A percentile compares a stretch with the other conserved stretches of the same genome.
Conservation (phyloP, 1,284 basidiomycete species). For the Heterobasidion occidentale region DNA sequence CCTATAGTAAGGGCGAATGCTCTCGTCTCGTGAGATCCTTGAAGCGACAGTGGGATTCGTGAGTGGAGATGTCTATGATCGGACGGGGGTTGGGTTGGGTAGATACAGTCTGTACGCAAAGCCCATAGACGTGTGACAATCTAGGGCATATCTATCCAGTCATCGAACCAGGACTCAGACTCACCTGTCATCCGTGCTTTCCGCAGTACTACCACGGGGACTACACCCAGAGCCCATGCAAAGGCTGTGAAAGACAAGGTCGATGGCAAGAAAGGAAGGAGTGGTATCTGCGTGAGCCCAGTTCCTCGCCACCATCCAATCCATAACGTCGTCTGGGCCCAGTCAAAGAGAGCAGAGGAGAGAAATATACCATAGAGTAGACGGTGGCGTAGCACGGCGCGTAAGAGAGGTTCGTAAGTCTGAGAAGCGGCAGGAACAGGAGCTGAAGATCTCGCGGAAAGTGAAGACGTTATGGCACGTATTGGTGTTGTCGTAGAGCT, state of each 20-base stretch:
- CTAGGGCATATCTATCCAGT: too few species aligned
- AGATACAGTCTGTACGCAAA: not conserved
- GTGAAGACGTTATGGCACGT: slow-evolving; percentile 15
- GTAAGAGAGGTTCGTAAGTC: slow-evolving; percentile 53
- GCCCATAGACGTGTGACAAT: not conserved
- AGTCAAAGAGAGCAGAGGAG: slow-evolving; percentile 39
- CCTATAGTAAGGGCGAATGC: too few species aligned
- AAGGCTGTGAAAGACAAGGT: slow-evolving; percentile 23
- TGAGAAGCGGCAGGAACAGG: slow-evolving; percentile 39
- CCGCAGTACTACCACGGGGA: slow-evolving; percentile 47
- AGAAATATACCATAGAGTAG: slow-evolving; percentile 44
- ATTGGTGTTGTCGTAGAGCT: not conserved
- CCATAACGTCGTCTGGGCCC: slow-evolving; percentile 34
- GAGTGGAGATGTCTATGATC: too few species aligned
- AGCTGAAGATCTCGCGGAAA: slow-evolving; percentile 37
- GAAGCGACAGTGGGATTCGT: too few species aligned
- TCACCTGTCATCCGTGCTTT: slow-evolving; percentile 48
- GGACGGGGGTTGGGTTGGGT: too few species aligned
- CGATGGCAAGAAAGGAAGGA: slow-evolving; percentile 29
- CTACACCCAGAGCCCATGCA: slow-evolving; percentile 28
- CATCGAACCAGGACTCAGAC: slow-evolving; percentile 9
- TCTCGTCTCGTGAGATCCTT: too few species aligned
- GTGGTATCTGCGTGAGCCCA: slow-evolving; percentile 24
- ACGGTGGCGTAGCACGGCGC: slow-evolving; percentile 46
- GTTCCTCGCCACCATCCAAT: slow-evolving; percentile 22